Percentiles rank a stretch among this genome's conserved stretches.
phyloP scores from a whole-genome alignment of 768 basidiomycete genomes.

The Pluteus cervinus region DNA sequence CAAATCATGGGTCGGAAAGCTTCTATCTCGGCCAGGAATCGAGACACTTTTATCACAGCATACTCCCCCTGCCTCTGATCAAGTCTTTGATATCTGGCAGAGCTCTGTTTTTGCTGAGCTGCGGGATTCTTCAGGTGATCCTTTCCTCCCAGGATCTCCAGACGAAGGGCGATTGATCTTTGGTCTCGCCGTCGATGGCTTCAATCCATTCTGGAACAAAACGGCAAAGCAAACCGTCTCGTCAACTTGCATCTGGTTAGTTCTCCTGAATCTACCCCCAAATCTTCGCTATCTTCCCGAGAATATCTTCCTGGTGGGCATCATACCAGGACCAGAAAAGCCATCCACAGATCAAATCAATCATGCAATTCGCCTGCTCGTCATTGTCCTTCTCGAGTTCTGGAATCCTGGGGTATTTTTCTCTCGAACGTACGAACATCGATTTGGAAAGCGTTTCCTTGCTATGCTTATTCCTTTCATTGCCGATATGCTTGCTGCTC shows the following conservation, averaged over 20 bases:
- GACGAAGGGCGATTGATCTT: conserved; percentile 13
- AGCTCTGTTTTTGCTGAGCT: too few relatives aligned
- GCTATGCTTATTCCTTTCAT: conserved; percentile 11
- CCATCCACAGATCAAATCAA: conserved; percentile 22
- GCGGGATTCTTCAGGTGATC: conserved; percentile 1
- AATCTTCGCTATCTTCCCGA: conserved; percentile 23
- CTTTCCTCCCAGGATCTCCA: too few relatives aligned
- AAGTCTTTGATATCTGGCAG: background rate
- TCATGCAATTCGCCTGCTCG: conserved; percentile 19
- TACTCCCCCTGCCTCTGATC: background rate
- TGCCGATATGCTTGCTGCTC: conserved; percentile 25
- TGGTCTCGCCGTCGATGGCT: conserved; percentile 25
- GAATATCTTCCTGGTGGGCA: conserved; percentile 23
- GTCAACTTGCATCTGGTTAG: conserved; percentile 23
- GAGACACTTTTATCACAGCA: conserved; percentile 8
- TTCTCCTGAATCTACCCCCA: conserved; percentile 25
- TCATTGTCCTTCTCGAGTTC: conserved; percentile 17
- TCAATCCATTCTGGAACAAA: conserved; percentile 23
- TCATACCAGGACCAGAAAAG: conserved; percentile 24
- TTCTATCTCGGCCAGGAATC: conserved; percentile 8
- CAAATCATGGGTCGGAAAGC: conserved; percentile 11
- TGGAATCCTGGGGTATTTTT: conserved; percentile 15
- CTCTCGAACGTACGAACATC: conserved; percentile 11
- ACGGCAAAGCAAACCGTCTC: conserved; percentile 19
- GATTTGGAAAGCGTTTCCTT: conserved; percentile 1